Evolutionary conservation across 345 rosid species (phyloP), one percentile per base, ranked within the genome.

Genomic region (Populus euphratica): DNA sequence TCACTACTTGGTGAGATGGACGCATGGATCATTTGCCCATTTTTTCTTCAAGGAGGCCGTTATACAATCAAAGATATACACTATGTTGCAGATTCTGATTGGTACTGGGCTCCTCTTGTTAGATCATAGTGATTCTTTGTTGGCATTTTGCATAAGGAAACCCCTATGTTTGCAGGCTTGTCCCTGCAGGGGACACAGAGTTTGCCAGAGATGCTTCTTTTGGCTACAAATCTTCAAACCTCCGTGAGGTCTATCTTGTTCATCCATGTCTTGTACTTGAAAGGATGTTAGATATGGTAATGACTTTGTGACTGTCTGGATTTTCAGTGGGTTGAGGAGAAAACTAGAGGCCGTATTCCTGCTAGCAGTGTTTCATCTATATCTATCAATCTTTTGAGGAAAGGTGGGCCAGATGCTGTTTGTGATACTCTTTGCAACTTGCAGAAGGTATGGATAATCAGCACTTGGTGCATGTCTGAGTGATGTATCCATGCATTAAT

Each of bases 41-140:
- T 95, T 84, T 95, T 95, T 70, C 96, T 93, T 83, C 99, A 95
- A 88, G 99, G 97, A 82, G 99, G 98, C 75, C 98, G 99, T 63
- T 93, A 90, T 82, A 95, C 99, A 65, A 89, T 93, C 62, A 83
- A 87, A 77, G 97, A 95, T 77, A 80, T 91, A 77, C 99, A 95
- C 78, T 95, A 93, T 84, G 99, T 95, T 84, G 94, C 96, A 43
- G 98, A 95, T 80, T 88, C 89, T 73, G 97, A 95, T 78, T 5
- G 85, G 99, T 95, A 91, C 41, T 54, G 21, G 64, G 70, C 63
- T 67, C 9, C 49, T 61, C 72, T 69, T 43, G 43, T 72, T 61
- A 39, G 39, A 39, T 54, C 38, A 50, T 39, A 17, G 23, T 77
- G 41, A 67, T 16, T 61, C 69, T 65, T 21, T 11, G 29, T 21